Evolutionary conservation across 2,329 filamentous ascomycete species (phyloP).

Genomic region (Penicillium occitanis): DNA sequence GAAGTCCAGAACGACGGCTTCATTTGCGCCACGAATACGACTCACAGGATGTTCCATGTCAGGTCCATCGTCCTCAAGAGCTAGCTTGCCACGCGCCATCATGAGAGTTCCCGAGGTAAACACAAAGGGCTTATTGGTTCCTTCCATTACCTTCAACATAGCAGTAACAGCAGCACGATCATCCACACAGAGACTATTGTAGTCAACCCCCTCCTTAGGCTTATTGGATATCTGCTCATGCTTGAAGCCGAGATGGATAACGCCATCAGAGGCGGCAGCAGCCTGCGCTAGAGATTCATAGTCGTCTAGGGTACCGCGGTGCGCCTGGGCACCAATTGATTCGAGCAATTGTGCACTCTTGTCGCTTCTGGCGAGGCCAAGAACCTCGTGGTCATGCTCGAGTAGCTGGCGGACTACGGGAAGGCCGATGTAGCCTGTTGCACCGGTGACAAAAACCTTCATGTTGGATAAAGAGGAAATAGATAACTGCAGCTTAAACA

Average conservation of each 20-base stretch:
- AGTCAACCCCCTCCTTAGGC: constrained; percentile 1
- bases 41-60: neutral
- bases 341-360: constrained; percentile 2
- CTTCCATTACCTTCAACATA: neutral
- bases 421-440: constrained; percentile 12
- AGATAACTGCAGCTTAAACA: neutral
- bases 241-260: constrained; percentile 13
- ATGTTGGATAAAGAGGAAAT: neutral
- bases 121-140: constrained; percentile 9
- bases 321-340: neutral
- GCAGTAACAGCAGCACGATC: constrained; percentile 9
- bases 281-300: neutral
- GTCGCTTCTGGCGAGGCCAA: constrained; percentile 9
- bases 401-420: constrained; percentile 9
- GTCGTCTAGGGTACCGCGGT: constrained; percentile 4
- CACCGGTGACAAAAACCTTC: constrained; percentile 16
- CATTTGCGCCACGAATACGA: constrained; percentile 8
- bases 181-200: neutral
- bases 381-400: neutral
- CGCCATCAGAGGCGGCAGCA: neutral
- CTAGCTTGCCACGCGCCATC: constrained; percentile 8
- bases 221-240: constrained; percentile 9
- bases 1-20: neutral
- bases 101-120: constrained; percentile 15
- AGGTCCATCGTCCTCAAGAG: constrained; percentile 1